Conservation (phyloP, 2,329 filamentous ascomycete species). For the Aurifilum marmelostoma region DNA sequence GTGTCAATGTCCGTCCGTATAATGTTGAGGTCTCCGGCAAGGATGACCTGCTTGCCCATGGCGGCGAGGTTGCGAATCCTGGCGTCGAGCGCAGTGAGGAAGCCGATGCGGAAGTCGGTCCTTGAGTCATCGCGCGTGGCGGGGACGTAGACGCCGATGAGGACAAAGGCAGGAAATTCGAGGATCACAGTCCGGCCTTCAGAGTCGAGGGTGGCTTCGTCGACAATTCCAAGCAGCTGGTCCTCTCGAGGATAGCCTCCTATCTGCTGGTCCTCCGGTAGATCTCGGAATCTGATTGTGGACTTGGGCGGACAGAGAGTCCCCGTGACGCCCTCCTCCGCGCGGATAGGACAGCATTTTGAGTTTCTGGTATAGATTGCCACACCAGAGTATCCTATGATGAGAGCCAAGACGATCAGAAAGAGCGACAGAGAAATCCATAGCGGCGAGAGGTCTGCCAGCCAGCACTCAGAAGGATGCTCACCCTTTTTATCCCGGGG, state of each 20-base stretch:
- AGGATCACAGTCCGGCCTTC: conserved; percentile 91
- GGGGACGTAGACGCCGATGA: conserved; percentile 90
- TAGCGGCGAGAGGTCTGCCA: neutral
- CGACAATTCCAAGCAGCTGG: conserved; percentile 67
- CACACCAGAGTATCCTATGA: conserved; percentile 87
- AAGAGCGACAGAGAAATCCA: neutral
- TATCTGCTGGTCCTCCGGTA: conserved; percentile 75
- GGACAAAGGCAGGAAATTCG: conserved; percentile 92
- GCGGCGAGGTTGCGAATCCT: conserved; percentile 82
- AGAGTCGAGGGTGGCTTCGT: conserved; percentile 76
- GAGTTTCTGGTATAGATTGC: conserved; percentile 92
- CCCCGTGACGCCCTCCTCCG: conserved; percentile 92
- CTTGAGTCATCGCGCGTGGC: conserved; percentile 84
- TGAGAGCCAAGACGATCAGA: neutral
- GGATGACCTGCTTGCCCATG: conserved; percentile 80
- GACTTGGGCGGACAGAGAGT: conserved; percentile 75
- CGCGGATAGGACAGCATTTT: conserved; percentile 81
- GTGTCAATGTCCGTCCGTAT: conserved; percentile 71
- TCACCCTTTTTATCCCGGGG: conserved; percentile 91
- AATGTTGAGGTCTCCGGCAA: conserved; percentile 90
- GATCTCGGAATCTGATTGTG: conserved; percentile 70
- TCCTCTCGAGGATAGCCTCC: conserved; percentile 79
- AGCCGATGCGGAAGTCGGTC: conserved; percentile 80
- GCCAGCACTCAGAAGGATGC: conserved; percentile 1
- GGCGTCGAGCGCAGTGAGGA: conserved; percentile 77